These are phyloP conservation scores for Viridothelium virens DNA, from an alignment of 495 filamentous ascomycete genomes.

Conservation along the genomic window DNA sequence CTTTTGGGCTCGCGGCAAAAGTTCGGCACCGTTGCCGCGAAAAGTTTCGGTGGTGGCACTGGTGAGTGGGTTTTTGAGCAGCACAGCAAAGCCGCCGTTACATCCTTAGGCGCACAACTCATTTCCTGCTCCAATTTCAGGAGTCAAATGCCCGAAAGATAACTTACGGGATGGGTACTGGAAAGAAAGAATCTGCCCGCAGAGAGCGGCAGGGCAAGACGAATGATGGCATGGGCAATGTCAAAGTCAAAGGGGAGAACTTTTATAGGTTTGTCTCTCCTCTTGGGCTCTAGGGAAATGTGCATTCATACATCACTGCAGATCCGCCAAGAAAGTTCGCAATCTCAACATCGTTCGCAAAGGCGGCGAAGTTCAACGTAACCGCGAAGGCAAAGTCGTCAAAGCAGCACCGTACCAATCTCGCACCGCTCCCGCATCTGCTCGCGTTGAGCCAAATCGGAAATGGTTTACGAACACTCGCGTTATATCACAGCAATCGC, in stretches of 20 bases:
- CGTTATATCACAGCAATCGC: conserved; percentile 63
- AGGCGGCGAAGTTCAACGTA: conserved; percentile 66
- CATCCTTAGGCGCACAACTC: no score
- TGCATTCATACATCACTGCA: conserved; percentile 23
- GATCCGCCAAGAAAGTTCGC: conserved; percentile 78
- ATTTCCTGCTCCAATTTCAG: no score
- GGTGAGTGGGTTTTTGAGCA: no score
- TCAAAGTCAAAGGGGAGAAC: conserved; percentile 90
- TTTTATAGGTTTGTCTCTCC: conserved; percentile 60
- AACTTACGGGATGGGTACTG: conserved; percentile 68
- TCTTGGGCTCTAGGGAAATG: neutral
- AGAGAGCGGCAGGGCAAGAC: conserved; percentile 73
- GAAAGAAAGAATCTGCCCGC: conserved; percentile 85
- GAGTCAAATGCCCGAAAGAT: no score
- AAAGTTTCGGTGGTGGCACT: conserved; percentile 15
- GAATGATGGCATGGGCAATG: conserved; percentile 79
- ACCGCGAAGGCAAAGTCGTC: conserved; percentile 68
- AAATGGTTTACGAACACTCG: conserved; percentile 74
- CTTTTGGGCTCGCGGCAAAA: neutral
- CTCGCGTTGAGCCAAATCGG: conserved; percentile 86
- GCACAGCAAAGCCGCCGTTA: no score
- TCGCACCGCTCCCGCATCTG: conserved; percentile 60
- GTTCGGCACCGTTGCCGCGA: neutral
- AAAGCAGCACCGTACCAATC: conserved; percentile 80
- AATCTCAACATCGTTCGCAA: conserved; percentile 72